Evolutionary conservation across 306 rosid species (phyloP), one percentile per base, ranked within the genome.

Genomic region (Prunus mira): DNA sequence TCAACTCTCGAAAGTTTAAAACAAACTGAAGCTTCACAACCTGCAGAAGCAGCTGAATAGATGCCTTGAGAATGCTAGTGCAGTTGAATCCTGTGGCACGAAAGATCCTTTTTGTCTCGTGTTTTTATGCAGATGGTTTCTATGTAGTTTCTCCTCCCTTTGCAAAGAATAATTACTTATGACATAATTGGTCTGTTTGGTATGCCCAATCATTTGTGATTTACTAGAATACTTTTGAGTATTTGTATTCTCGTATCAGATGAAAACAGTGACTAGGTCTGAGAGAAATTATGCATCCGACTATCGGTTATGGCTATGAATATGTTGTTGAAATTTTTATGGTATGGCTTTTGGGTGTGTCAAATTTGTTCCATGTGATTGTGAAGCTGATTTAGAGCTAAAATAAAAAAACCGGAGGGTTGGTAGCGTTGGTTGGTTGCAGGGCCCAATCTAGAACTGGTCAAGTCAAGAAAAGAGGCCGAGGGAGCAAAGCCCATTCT

Each of bases 1-100:
- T 90, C 90, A 43, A 82, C 97, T 49, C 80, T 92, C 67, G 98
- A 95, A 78, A 89, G 82, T 50, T 83, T 89, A 85, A 88, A 89
- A 79, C 92, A 83, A 71, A 62, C 82, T 34, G 92, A 84, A 80
- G 76, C 82, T 80, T 71, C 89, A 50, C 83, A 82, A 79, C 92
- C 86, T 34, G 84, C 52, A 77, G 91, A 83, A 79, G 77, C 92
- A 75, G 75, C 85, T 52, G 92, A 90, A 52, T 88, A 88, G 85
- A 63, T 30, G 74, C 69, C 47, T 30, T 49, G 74, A 32, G 69
- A 28, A 28, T 56, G 41, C 61, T 28, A 12, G 41, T 69, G 77
- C 76, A 19, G 77, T 73, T 79, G 47, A 65, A 46, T 78, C 81
- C 46, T 80, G 68, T 76, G 67, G 78, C 55, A 50, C 46, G 5